Evolutionary conservation across 179 eudicot species (phyloP), one percentile per base, ranked within the genome.

Genomic region (Gypsophila paniculata): DNA sequence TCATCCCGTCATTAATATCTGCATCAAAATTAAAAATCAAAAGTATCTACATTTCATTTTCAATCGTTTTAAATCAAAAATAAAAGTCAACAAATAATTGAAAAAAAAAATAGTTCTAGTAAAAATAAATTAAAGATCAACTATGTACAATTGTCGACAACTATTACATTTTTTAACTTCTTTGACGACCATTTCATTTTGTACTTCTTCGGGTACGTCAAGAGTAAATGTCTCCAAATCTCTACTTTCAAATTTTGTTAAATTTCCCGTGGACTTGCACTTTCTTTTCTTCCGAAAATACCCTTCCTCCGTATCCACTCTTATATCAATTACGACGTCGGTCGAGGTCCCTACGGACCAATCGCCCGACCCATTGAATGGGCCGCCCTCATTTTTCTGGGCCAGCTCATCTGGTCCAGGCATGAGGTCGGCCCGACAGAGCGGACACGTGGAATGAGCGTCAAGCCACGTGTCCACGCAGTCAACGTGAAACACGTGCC

Each of bases 391-490:
- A 53, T n/a, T 53, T n/a, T 18, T 21, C 21, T 0, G 58, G 58
- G 23, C 17, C n/a, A 14, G 39, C 8, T 13, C 19, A 14, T 8
- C 66, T 39, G 44, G 46, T 46, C 32, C 19, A 6, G 46, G 42
- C 68, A 51, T 18, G 23, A 77, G 65, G 62, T 64, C 77, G 13
- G 78, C 78, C 10, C 81, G 81, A 39, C 78, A 89, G 2, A 84
- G 86, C 7, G 92, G 92, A 71, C 96, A 90, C 6, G 96, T 88
- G 29, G 85, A 70, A 60, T 86, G 86, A 0, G 81, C 68, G 1
- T 17, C 58, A 0, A 90, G 77, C 96, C 96, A 90, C 1, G 75
- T 74, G 42, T 86, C 96, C 2, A 90, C 81, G 61, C 96, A 90
- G 22, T 81, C 86, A 0, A 82, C 79, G 39, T 90, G 96, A 49